These are phyloP conservation scores for Lachancea meyersii DNA, from an alignment of 805 yeast species.

Conservation along the genomic window DNA sequence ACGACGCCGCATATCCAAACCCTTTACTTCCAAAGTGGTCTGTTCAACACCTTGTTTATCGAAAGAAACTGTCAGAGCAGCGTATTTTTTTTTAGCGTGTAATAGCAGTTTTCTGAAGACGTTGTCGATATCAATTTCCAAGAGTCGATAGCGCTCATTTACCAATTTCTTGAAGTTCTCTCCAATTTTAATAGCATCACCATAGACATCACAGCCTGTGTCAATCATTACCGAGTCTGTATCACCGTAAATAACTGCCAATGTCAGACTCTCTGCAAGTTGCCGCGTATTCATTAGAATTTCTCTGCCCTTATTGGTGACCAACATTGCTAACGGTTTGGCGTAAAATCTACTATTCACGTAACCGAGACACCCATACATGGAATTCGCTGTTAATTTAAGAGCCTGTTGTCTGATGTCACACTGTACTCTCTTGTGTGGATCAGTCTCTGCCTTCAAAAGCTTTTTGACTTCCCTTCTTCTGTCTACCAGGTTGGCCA, in stretches of 20 bases:
- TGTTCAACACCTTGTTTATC: constrained; percentile 50
- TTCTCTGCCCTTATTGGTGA: constrained; percentile 92
- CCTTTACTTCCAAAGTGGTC: constrained; percentile 77
- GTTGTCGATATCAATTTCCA: constrained; percentile 94
- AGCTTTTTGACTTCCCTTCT: constrained; percentile 89
- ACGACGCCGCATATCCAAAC: constrained; percentile 94
- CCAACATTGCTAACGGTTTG: constrained; percentile 90
- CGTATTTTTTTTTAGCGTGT: constrained; percentile 96
- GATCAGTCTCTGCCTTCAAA: constrained; percentile 65
- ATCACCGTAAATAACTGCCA: constrained; percentile 93
- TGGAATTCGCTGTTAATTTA: constrained; percentile 96
- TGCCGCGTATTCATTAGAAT: constrained; percentile 88
- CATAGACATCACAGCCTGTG: constrained; percentile 63
- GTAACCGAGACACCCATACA: constrained; percentile 98
- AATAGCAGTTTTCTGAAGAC: constrained; percentile 77
- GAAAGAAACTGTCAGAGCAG: constrained; percentile 67
- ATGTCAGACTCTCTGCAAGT: constrained; percentile 76
- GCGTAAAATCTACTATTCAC: constrained; percentile 91
- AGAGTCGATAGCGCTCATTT: constrained; percentile 76
- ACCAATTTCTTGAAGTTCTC: constrained; percentile 77
- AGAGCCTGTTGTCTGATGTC: constrained; percentile 95
- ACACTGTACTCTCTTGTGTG: constrained; percentile 69
- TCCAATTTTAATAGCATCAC: constrained; percentile 78
- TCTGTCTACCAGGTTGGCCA: constrained; percentile 78
- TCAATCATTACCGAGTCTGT: constrained; percentile 99